Conservation (phyloP, 495 filamentous ascomycete species). For the Trichoderma asperelloides region DNA sequence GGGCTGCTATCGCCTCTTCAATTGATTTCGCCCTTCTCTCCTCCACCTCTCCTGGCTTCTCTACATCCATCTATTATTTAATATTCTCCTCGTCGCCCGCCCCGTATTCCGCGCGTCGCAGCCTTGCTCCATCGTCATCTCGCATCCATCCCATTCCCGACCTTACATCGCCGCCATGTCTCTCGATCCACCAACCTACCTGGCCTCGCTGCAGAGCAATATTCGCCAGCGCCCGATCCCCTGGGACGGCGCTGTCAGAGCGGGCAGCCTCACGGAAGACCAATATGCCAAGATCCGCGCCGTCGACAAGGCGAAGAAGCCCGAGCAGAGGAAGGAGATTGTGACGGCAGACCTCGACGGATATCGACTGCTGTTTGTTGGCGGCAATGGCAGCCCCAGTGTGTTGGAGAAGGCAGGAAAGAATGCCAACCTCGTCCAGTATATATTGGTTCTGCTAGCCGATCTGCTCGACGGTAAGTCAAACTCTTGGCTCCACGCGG, state of each 20-base stretch:
- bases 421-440: constrained; percentile 82
- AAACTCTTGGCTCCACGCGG: neutral
- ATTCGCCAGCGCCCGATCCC: constrained; percentile 89
- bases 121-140: neutral
- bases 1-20: neutral
- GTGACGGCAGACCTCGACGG: constrained; percentile 70
- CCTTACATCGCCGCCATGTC: constrained; percentile 49
- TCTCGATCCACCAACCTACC: constrained; percentile 82
- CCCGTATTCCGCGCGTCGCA: neutral
- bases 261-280: constrained; percentile 85
- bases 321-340: constrained; percentile 65
- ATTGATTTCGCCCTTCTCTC: neutral
- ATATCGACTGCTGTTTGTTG: constrained; percentile 72
- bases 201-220: constrained; percentile 86
- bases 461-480: constrained; percentile 76
- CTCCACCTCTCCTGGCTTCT: neutral
- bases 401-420: constrained; percentile 73
- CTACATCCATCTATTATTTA: neutral
- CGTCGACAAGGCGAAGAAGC: constrained; percentile 90
- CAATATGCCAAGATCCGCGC: constrained; percentile 95
- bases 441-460: constrained; percentile 79
- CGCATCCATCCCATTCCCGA: neutral
- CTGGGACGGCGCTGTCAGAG: constrained; percentile 94
- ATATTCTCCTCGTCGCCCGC: neutral
- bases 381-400: constrained; percentile 55